These are phyloP conservation scores for Hymenotorrendiella dingleyae DNA, from an alignment of 2,329 filamentous ascomycete species.

Conservation along the genomic window DNA sequence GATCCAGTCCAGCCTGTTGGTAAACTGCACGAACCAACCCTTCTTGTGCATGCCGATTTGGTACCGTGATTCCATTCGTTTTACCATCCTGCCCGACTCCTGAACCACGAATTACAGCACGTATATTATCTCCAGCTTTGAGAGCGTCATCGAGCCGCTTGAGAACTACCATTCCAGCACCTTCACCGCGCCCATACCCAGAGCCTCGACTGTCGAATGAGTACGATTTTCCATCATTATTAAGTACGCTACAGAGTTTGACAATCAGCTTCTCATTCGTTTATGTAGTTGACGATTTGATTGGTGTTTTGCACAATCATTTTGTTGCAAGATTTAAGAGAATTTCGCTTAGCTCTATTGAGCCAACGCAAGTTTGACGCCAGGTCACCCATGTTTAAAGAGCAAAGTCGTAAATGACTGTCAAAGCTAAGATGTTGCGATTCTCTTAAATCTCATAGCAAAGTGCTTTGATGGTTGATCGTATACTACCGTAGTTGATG, in stretches of 20 bases:
- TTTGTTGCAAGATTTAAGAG: too few relatives aligned
- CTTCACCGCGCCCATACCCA: constrained; percentile 42
- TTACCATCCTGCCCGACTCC: constrained; percentile 48
- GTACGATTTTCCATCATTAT: constrained; percentile 1
- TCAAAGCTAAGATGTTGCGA: too few relatives aligned
- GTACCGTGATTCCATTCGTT: constrained; percentile 51
- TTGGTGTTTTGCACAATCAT: too few relatives aligned
- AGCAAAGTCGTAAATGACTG: too few relatives aligned
- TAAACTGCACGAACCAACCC: constrained; percentile 38
- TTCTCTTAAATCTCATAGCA: too few relatives aligned
- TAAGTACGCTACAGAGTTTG: background rate
- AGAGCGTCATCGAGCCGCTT: constrained; percentile 45
- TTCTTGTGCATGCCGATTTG: constrained; percentile 38
- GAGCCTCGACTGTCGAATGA: constrained; percentile 11
- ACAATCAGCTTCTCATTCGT: background rate
- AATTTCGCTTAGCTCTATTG: too few relatives aligned
- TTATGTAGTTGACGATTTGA: too few relatives aligned
- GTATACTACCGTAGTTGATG: too few relatives aligned
- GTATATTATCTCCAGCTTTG: constrained; percentile 50
- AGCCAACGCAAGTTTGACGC: too few relatives aligned
- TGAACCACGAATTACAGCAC: constrained; percentile 47
- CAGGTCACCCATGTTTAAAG: too few relatives aligned
- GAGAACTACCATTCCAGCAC: background rate
- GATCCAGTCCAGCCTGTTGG: constrained; percentile 34
- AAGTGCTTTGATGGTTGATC: too few relatives aligned